A percentile compares a stretch with the other conserved stretches of the same genome.
Evolutionary conservation across 805 yeast genomes (phyloP).

Genomic region (Pichia ethanolica): DNA sequence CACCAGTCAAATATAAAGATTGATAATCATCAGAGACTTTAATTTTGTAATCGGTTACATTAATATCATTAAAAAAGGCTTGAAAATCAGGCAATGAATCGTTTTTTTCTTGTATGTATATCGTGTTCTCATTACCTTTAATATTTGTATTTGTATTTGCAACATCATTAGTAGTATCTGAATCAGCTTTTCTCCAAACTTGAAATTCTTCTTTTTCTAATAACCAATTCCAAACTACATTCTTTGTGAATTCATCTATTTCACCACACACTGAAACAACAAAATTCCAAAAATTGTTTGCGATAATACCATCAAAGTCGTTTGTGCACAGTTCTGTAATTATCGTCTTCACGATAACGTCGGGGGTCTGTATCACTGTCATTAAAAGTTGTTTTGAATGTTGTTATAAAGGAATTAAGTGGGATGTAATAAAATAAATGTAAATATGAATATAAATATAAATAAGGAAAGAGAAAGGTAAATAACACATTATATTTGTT

Average conservation of each 20-base stretch:
- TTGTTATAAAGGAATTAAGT: no score
- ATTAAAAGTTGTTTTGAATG: not conserved
- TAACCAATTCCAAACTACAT: slow-evolving; percentile 33
- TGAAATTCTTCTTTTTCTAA: slow-evolving; percentile 21
- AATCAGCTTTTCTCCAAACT: slow-evolving; percentile 8
- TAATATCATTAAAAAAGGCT: not conserved
- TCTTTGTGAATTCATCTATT: slow-evolving; percentile 27
- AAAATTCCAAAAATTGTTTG: slow-evolving; percentile 29
- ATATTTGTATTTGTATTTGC: not conserved
- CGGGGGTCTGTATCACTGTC: slow-evolving; percentile 22
- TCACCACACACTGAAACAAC: slow-evolving; percentile 11
- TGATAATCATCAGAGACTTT: slow-evolving; percentile 47
- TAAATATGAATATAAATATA: no score
- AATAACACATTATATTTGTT: no score
- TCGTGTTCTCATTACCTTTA: not conserved
- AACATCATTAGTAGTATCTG: not conserved
- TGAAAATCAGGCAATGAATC: slow-evolving; percentile 1
- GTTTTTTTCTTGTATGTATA: not conserved
- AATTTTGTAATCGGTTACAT: slow-evolving; percentile 11
- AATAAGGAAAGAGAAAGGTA: no score
- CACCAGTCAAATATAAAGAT: slow-evolving; percentile 53
- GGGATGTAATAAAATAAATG: no score
- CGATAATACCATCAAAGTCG: slow-evolving; percentile 27
- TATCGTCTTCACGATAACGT: slow-evolving; percentile 26
- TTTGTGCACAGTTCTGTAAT: slow-evolving; percentile 31